A percentile compares a stretch with the other conserved stretches of the same genome.
Conservation (phyloP, 164 flowering plant genomes). For the Liquidambar formosana region DNA sequence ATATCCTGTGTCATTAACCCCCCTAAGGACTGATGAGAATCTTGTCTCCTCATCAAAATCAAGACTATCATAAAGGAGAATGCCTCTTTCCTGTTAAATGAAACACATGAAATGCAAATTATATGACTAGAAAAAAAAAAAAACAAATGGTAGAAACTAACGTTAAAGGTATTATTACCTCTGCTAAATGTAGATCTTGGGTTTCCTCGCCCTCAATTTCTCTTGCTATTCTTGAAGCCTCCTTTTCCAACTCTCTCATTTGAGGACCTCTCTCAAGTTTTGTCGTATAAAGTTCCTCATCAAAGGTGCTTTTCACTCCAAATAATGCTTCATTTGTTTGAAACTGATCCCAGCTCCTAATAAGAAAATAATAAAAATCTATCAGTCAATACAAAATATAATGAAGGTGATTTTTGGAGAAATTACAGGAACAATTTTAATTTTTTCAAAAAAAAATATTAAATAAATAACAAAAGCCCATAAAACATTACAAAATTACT, state of each 20-base stretch:
- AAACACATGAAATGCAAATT: constrained; percentile 11
- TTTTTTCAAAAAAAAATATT: too few relatives aligned
- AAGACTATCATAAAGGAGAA: constrained; percentile 46
- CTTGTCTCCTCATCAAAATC: constrained; percentile 89
- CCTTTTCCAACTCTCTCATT: constrained; percentile 72
- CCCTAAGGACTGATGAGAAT: constrained; percentile 77
- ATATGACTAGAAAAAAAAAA: background rate
- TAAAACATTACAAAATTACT: too few relatives aligned
- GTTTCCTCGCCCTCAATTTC: constrained; percentile 98
- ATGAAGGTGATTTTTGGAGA: background rate
- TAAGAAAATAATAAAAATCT: constrained; percentile 4
- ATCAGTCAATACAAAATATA: background rate
- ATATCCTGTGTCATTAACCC: constrained; percentile 63
- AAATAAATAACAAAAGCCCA: too few relatives aligned
- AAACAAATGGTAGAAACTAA: constrained; percentile 8
- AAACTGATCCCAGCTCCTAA: constrained; percentile 95
- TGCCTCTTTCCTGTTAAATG: constrained; percentile 77
- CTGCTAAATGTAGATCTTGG: constrained; percentile 87
- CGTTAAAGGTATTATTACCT: constrained; percentile 46
- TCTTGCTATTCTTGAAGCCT: constrained; percentile 86
- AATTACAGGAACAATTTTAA: background rate
- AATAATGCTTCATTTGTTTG: constrained; percentile 79
- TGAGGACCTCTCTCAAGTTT: constrained; percentile 94
- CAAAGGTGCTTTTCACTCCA: constrained; percentile 96
- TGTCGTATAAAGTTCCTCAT: constrained; percentile 97